Base-by-base conservation (phyloP, 352 stramenopile species). In the Globisporangium nunn region DNA sequence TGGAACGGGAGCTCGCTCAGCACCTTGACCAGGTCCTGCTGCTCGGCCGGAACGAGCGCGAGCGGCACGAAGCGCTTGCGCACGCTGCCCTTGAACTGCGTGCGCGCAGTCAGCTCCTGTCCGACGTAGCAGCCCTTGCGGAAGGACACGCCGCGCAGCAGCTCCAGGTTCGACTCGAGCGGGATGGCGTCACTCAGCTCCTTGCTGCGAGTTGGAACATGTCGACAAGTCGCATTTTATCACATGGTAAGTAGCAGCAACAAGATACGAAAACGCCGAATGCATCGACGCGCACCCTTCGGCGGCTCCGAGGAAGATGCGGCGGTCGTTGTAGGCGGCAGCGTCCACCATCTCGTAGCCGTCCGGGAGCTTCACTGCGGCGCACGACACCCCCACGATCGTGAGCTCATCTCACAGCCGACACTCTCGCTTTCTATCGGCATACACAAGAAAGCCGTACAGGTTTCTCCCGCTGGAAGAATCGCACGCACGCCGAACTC, bases 41-140 rank as follows among this genome's bases (percentile, higher is more conserved):
- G 65, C 23, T 67, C 61, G 0, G 72, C 56, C n/a, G 80, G 77
- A 10, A 93, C 63, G 10, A 95, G 54, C n/a, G 81, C 79, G 17
- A 90, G 52, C 2, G 85, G 85, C 33, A 93, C 65, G 50, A 91
- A 73, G 39, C 85, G 78, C 63, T 95, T 95, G 29, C 85, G 80
- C 11, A 95, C 81, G 60, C 85, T 93, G 44, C 83, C 85, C 62
- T 95, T 95, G 65, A 97, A 98, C 56, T 98, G 91, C 40, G 94
- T 97, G 35, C 94, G 75, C 29, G 94, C 93, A 1, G 88, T 97
- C 31, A 98, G 78, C 63, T 98, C 94, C 72, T 98, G 94, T 2
- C 94, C 94, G 15, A 98, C 75, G 64, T 98, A 98, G 78, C 94
- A 98, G 6, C 94, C 94, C 68, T 98, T 98, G 41, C 75, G 72